phyloP scores from a whole-genome alignment of 2,329 filamentous ascomycete genomes.

The Exophiala xenobiotica region DNA sequence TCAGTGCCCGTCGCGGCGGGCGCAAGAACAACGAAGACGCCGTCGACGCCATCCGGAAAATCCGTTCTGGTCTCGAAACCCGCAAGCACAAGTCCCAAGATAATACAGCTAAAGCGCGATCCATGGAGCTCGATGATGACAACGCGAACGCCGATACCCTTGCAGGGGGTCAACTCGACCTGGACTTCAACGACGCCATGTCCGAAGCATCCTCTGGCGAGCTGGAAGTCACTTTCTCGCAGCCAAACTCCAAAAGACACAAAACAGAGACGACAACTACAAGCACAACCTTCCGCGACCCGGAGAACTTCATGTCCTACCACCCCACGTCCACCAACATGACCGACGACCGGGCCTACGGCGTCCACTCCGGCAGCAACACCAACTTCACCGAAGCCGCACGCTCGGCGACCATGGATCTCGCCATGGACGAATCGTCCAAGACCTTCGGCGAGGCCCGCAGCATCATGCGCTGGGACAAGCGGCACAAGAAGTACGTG shows the following conservation, averaged over 20 bases:
- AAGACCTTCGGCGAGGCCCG: slow-evolving; percentile 76
- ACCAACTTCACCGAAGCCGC: slow-evolving; percentile 84
- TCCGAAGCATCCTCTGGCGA: slow-evolving; percentile 62
- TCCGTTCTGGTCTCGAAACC: slow-evolving; percentile 43
- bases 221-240: slow-evolving; percentile 69
- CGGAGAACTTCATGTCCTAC: slow-evolving; percentile 96
- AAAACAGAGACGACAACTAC: no score
- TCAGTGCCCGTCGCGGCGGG: slow-evolving; percentile 73
- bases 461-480: slow-evolving; percentile 88
- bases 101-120: slow-evolving; percentile 31
- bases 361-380: slow-evolving; percentile 77
- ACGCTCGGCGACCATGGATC: slow-evolving; percentile 80
- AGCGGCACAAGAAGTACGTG: slow-evolving; percentile 95
- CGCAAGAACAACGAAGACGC: slow-evolving; percentile 68
- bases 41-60: slow-evolving; percentile 51
- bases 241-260: slow-evolving; percentile 37
- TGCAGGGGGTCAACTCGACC: slow-evolving; percentile 36
- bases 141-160: slow-evolving; percentile 38
- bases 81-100: slow-evolving; percentile 42
- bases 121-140: slow-evolving; percentile 40
- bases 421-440: slow-evolving; percentile 80
- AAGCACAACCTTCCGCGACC: slow-evolving; percentile 81
- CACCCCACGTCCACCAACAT: slow-evolving; percentile 75
- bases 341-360: slow-evolving; percentile 88
- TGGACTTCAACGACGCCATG: slow-evolving; percentile 47